Evolutionary conservation across 1,284 basidiomycete species (phyloP), one percentile per base, ranked within the genome.

Genomic region (Xerocomus nothofagi): DNA sequence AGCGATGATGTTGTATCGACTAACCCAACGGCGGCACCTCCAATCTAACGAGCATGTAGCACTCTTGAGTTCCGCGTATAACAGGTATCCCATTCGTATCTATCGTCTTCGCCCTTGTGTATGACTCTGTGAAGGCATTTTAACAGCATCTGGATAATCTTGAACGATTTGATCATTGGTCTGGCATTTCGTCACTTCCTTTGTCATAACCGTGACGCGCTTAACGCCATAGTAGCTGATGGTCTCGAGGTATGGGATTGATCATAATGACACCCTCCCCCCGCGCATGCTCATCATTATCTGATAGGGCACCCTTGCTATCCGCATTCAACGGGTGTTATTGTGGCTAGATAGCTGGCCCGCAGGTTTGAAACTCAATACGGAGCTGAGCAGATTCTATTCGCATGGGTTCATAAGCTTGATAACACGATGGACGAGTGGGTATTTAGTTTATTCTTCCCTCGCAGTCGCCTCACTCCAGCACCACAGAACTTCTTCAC

Each of bases 301-400:
- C 7, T 40, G 36, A 32, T 57, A 80, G 79, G 57, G 57, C 14
- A 70, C 73, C 34, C 70, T 82, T 0, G 71, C 86, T 24, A 61
- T 73, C 14, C 71, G 75, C 46, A 65, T 87, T n/a, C 75, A 77
- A 39, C 72, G 72, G 17, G 74, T 78, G 0, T 73, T 97, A 1
- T 58, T 76, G 2, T 98, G 95, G 95, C 77, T 99, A 4, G 89
- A 96, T 65, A 84, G 88, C 50, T 99, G 97, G 95, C 96, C 96
- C 0, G 92, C 88, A 0, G 96, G 97, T 1, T 72, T 99, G 37
- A 99, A 99, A 71, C 84, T 99, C 51, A 99, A 99, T 65, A 93
- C 92, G 0, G 92, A 98, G 57, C 78, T 98, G 15, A 91, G 92
- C 57, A 73, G 78, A 17, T 91, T 96, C 62, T 90, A 93, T 59